These are phyloP conservation scores for Talaromyces ruber DNA, from an alignment of 495 filamentous ascomycete species.

Conservation along the genomic window DNA sequence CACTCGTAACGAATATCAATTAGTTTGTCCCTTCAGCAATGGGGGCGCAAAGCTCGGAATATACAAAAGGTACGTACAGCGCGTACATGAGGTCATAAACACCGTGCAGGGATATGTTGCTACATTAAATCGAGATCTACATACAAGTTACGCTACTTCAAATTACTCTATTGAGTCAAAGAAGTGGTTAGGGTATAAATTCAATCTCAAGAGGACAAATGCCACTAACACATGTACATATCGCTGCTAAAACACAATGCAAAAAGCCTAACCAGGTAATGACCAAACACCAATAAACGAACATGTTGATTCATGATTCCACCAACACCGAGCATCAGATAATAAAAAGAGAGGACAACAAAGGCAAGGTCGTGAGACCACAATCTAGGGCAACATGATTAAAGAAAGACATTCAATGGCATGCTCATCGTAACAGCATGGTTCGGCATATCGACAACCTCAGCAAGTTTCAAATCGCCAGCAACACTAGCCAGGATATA, in stretches of 20 bases:
- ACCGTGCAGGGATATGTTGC: background rate
- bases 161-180: too few species aligned
- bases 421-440: constrained; percentile 38
- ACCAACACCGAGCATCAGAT: background rate
- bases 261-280: background rate
- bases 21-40: too few species aligned
- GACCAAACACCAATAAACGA: background rate
- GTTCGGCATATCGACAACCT: constrained; percentile 43
- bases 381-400: background rate
- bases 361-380: background rate
- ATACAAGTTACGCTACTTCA: too few species aligned
- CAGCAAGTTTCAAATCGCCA: constrained; percentile 34
- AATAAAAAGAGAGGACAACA: background rate
- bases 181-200: background rate
- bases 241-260: background rate
- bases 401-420: constrained; percentile 31
- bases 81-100: too few species aligned
- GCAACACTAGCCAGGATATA: constrained; percentile 44
- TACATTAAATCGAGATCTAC: background rate
- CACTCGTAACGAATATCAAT: background rate
- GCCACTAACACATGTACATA: background rate
- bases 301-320: background rate
- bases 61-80: too few species aligned
- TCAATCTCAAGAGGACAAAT: background rate
- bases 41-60: too few species aligned